A percentile compares a stretch with the other conserved stretches of the same genome.
phyloP scores from a whole-genome alignment of 164 flowering plant genomes.

The Magnolia changhungtana region DNA sequence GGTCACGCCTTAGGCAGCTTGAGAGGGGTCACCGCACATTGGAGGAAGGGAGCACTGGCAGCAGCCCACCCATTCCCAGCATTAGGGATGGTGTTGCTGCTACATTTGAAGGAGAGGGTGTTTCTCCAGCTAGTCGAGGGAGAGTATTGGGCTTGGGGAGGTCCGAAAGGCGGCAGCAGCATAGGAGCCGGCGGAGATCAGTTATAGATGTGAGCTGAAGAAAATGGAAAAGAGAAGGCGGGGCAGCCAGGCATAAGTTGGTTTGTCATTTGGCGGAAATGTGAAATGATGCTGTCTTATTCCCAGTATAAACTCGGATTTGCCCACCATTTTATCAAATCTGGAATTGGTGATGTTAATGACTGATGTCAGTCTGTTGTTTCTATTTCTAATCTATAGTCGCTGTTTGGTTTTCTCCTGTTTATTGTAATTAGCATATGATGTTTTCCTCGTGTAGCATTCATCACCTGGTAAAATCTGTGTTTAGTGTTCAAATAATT shows the following conservation, averaged over 20 bases:
- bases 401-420: not conserved
- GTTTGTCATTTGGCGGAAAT: not conserved
- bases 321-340: not conserved
- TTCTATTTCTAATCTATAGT: not conserved
- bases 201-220: slow-evolving; percentile 14
- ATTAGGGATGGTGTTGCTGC: slow-evolving; percentile 3
- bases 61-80: slow-evolving; percentile 1
- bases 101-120: slow-evolving; percentile 14
- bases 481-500: no score
- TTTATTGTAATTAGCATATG: no score
- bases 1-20: slow-evolving; percentile 38
- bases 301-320: not conserved
- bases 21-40: slow-evolving; percentile 26
- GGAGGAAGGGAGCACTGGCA: slow-evolving; percentile 10
- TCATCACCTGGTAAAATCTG: no score
- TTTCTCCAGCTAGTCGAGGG: slow-evolving; percentile 6
- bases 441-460: no score
- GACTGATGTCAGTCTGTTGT: not conserved
- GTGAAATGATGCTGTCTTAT: not conserved
- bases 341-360: not conserved
- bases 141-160: slow-evolving; percentile 21
- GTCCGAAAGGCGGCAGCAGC: slow-evolving; percentile 24
- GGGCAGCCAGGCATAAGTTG: not conserved
- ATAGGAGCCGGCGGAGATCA: slow-evolving; percentile 18
- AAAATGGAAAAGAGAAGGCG: not conserved